Evolutionary conservation across 108 stramenopile species (phyloP).

Genomic region (Cyclostephanos tholiformis): DNA sequence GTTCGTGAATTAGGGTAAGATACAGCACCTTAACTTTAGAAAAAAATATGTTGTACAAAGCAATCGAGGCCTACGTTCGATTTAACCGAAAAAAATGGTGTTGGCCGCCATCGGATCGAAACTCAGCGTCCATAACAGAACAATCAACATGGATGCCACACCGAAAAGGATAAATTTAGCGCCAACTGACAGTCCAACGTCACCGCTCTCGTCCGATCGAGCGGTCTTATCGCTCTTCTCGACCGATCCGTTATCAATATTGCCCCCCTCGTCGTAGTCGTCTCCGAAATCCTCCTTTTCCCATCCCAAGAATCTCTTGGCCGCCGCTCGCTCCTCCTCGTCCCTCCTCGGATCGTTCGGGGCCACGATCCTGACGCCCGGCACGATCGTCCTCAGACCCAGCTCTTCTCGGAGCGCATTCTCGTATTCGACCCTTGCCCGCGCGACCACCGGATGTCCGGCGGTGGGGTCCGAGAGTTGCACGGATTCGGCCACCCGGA

Average conservation of each 20-base stretch:
- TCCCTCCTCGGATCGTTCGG: slow-evolving; percentile 57
- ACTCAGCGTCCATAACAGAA: slow-evolving; percentile 35
- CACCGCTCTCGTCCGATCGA: background rate
- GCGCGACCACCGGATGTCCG: slow-evolving; percentile 14
- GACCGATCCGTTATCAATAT: background rate
- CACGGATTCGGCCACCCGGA: slow-evolving; percentile 57
- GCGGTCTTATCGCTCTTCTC: background rate
- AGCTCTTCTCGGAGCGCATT: slow-evolving; percentile 58
- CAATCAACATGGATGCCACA: slow-evolving; percentile 32
- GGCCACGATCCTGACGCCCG: slow-evolving; percentile 70
- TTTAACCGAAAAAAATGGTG: background rate
- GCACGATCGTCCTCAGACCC: slow-evolving; percentile 60
- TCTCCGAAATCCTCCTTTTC: slow-evolving; percentile 29
- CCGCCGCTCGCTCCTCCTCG: slow-evolving; percentile 50
- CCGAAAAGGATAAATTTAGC: slow-evolving; percentile 27
- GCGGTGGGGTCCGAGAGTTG: slow-evolving; percentile 45
- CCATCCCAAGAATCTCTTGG: slow-evolving; percentile 53
- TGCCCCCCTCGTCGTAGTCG: slow-evolving; percentile 8
- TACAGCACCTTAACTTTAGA: too few species aligned
- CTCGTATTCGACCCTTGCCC: slow-evolving; percentile 53
- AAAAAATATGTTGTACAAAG: background rate
- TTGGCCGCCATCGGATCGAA: slow-evolving; percentile 36
- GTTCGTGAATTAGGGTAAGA: background rate
- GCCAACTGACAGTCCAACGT: slow-evolving; percentile 15
- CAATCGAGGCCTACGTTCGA: background rate